These are phyloP conservation scores for Pezizomycotina sp. DNA, from an alignment of 2,329 filamentous ascomycete species.

Conservation along the genomic window DNA sequence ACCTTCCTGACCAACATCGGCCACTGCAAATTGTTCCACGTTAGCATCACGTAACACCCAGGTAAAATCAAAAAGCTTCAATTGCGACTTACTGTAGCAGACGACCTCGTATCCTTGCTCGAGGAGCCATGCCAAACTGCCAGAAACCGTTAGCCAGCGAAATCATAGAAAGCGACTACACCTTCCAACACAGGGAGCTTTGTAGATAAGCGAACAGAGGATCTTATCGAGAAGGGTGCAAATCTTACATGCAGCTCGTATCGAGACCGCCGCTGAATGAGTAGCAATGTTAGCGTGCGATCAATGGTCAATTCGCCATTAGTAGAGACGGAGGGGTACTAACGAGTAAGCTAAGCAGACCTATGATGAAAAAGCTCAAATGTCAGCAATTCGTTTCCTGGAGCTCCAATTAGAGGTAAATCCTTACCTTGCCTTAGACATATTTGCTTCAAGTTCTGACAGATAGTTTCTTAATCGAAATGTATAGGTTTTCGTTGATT, in stretches of 20 bases:
- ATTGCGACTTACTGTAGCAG: slow-evolving; percentile 39
- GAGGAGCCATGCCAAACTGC: slow-evolving; percentile 26
- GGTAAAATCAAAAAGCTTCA: neutral
- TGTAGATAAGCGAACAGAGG: neutral
- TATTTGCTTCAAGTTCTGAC: too few species aligned
- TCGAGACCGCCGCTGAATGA: slow-evolving; percentile 31
- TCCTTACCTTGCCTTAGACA: slow-evolving; percentile 16
- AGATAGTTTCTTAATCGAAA: too few species aligned
- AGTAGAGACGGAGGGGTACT: too few species aligned
- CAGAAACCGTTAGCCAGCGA: slow-evolving; percentile 6
- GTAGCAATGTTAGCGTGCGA: too few species aligned
- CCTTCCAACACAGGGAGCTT: slow-evolving; percentile 2
- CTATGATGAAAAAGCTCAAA: slow-evolving; percentile 21
- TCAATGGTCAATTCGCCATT: too few species aligned
- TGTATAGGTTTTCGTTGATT: too few species aligned
- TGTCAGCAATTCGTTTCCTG: neutral
- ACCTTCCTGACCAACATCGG: slow-evolving; percentile 55
- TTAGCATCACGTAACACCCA: slow-evolving; percentile 10
- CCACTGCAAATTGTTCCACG: slow-evolving; percentile 33
- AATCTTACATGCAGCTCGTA: slow-evolving; percentile 33
- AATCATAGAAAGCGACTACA: slow-evolving; percentile 23
- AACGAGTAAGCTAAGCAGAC: slow-evolving; percentile 32
- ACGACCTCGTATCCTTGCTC: slow-evolving; percentile 46
- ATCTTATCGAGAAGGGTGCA: slow-evolving; percentile 24
- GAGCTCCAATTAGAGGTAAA: neutral